Base-by-base conservation (phyloP, 148 eudicot species). In the Arctostaphylos glauca region DNA sequence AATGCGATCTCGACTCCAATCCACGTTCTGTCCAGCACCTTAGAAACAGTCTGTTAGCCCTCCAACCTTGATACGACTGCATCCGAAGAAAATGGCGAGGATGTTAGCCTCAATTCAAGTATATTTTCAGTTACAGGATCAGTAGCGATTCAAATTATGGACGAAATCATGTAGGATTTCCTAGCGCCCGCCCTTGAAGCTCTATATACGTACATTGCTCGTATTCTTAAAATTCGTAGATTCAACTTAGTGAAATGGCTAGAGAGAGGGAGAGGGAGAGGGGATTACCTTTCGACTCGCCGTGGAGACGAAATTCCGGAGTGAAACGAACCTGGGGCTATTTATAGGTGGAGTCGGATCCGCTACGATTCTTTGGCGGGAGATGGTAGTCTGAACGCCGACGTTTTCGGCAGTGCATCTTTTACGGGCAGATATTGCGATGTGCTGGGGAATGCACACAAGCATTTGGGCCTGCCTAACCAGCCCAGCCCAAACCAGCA, bases 181-280 rank as follows among this genome's bases (percentile, higher is more conserved):
- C 15, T 15, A 0, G 64, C 6, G 64, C 2, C 64, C 6, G 14
- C 1, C 38, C 38, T 31, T 31, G 38, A 1, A 0, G 38, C 38
- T 31, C 38, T 31, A 31, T 59, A 59, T 59, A 59, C 19, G 12
- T 12, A 2, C 14, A 48, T 31, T 12, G 46, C 21, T 71, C 50
- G 16, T 46, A 9, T 72, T 46, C 52, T 46, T 25, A 52, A 5
- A 46, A 8, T 44, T 44, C 9, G 46, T 47, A 47, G 71, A 38
- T 68, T 68, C 73, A 68, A 68, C 18, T 13, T 13, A 67, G 72
- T 25, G 41, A 23, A 41, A 64, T 5, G 31, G 18, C 19, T 25
- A 62, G 68, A 21, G 72, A 67, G 72, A 67, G 72, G 25, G 72
- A 67, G 73, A 67, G 73, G 31, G 46, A 31, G 46, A 31, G 44